Evolutionary conservation across 257 asterid genomes (phyloP), one percentile per base, ranked within the genome.

Genomic region (Linderniella brevidens): DNA sequence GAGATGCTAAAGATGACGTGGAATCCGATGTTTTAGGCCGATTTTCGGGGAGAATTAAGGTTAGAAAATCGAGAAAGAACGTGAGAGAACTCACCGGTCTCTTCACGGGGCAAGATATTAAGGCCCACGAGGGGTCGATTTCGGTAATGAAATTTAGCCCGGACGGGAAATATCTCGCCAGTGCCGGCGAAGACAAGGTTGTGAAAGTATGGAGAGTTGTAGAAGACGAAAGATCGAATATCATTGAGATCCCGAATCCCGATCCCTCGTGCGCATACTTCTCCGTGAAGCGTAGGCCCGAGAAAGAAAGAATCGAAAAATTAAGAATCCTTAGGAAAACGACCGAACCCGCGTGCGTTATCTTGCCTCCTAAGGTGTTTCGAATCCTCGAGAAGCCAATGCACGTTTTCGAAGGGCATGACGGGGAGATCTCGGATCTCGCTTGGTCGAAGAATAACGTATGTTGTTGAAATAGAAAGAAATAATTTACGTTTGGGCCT

Each of bases 371-470:
- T 11, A 78, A 74, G 67, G 82, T 80, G 46, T 88, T 88, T 53
- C 76, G 85, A 11, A 78, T 88, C 60, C 46, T 61, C 46, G 98
- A 84, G 70, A 68, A 71, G 64, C 94, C 98, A 14, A 46, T 88
- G 73, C 98, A 88, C 46, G 86, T 62, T 44, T 84, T 78, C 57
- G 65, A 37, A 47, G 94, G 98, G 15, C 98, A 88, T 52, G 55
- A 38, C 3, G 95, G 69, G 44, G 81, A 84, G 68, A 65, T 88
- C 60, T 66, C 76, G 77, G 95, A 88, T 74, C 79, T 88, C 49
- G 78, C 98, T 7, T 88, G 98, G 98, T 76, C 98, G 19, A 74
- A 64, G 55, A 67, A 76, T 57, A 76, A 84, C 71, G 95, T 88
- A 70, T 54, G 97, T 64, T 9, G 8, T 37, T 39, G 55, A 48